A percentile compares a stretch with the other conserved stretches of the same genome.
Evolutionary conservation across 2,329 filamentous ascomycete species (phyloP).

Genomic region (Aspergillus sp.): DNA sequence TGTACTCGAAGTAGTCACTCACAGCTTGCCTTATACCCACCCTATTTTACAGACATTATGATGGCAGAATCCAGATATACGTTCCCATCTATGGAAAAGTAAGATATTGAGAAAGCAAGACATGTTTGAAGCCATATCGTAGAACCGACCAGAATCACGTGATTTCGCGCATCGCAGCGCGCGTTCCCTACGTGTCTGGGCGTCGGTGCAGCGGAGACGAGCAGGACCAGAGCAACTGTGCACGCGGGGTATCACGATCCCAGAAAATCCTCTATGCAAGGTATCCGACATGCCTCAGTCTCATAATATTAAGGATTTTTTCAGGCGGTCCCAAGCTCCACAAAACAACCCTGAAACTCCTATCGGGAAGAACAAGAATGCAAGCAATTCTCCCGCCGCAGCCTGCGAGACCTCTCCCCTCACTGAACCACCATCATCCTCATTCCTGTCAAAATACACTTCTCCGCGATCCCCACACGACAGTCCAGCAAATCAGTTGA

Average conservation of each 20-base stretch:
- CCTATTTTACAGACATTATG: no score
- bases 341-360: constrained; percentile 1
- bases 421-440: constrained; percentile 19
- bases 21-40: no score
- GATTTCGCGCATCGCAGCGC: constrained; percentile 11
- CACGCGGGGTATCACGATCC: no score
- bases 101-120: constrained; percentile 1
- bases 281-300: constrained; percentile 18
- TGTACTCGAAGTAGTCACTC: no score
- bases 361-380: background rate
- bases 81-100: no score
- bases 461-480: constrained; percentile 11
- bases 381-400: constrained; percentile 9
- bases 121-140: no score
- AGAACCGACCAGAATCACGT: constrained; percentile 7
- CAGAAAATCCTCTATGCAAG: background rate
- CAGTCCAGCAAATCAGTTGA: constrained; percentile 9
- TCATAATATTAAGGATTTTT: constrained; percentile 43
- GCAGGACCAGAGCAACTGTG: background rate
- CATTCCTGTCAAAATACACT: constrained; percentile 9
- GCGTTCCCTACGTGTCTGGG: constrained; percentile 6
- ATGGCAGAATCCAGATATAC: no score
- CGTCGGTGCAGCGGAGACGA: background rate
- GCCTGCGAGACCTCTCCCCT: constrained; percentile 22
- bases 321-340: constrained; percentile 33